A percentile compares a stretch with the other conserved stretches of the same genome.
Evolutionary conservation across 164 flowering plant species (phyloP).

Genomic region (Nelumbo lutea): DNA sequence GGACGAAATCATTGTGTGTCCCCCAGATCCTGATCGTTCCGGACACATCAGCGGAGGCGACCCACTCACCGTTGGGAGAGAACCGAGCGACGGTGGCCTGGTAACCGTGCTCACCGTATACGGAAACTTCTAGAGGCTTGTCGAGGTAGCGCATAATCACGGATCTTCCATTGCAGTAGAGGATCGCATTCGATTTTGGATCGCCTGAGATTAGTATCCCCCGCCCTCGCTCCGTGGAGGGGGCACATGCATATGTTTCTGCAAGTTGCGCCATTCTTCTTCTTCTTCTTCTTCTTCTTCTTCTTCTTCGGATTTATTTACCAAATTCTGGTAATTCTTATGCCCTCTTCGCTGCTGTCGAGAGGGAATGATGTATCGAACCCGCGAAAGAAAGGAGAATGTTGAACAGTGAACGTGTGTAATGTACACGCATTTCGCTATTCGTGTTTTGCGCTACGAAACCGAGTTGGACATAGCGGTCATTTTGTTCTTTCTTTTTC

Average conservation of each 20-base stretch:
- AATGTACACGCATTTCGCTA: too few relatives aligned
- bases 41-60: slow-evolving; percentile 94
- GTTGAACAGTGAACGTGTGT: too few relatives aligned
- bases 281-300: neutral
- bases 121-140: slow-evolving; percentile 57
- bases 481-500: too few relatives aligned
- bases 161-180: slow-evolving; percentile 87
- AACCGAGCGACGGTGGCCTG: slow-evolving; percentile 84
- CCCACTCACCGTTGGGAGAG: slow-evolving; percentile 98
- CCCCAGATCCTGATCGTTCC: slow-evolving; percentile 97
- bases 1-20: slow-evolving; percentile 53
- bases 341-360: too few relatives aligned
- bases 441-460: too few relatives aligned
- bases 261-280: slow-evolving; percentile 39
- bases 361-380: too few relatives aligned
- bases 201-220: slow-evolving; percentile 88
- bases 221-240: slow-evolving; percentile 90
- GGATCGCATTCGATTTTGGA: slow-evolving; percentile 65
- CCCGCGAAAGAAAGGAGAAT: too few relatives aligned
- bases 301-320: neutral
- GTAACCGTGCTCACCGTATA: slow-evolving; percentile 87
- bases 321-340: too few relatives aligned
- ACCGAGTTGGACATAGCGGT: too few relatives aligned
- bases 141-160: slow-evolving; percentile 73
- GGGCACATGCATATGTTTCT: slow-evolving; percentile 84